Base-by-base conservation (phyloP, 1,284 basidiomycete species). In the Leucocoprinus gongylophorus region DNA sequence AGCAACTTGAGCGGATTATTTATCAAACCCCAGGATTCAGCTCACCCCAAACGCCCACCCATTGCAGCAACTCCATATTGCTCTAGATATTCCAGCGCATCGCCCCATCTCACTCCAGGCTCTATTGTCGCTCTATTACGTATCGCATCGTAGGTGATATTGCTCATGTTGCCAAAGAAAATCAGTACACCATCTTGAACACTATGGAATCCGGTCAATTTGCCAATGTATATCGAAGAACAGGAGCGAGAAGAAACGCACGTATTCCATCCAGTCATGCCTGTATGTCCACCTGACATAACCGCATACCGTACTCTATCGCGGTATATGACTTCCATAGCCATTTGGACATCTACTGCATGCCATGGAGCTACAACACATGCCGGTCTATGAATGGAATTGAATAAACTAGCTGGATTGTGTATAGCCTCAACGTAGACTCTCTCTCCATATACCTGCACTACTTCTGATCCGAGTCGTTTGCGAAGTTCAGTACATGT, bases 211-310 rank as follows among this genome's bases (percentile, higher is more conserved):
- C 51, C 45, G 37, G 28, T 54, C 46, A 28, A 47, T 49, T 33
- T 35, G 28, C 17, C 23, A 29, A 15, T 35, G 10, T 5, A 17
- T 8, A 17, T 7, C n/a, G 15, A 17, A 37, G 35, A 13, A 6
- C 17, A 32, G 5, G 17, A 20, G 10, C 8, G 32, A 35, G 23
- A 20, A 30, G 18, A 40, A 20, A 62, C 69, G 48, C 50, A 71
- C 70, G 60, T 70, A 58, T 72, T 70, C 70, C 70, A 72, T n/a
- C 66, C 69, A 30, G 59, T 61, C 67, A 67, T 67, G 13, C 63
- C 69, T 44, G 64, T 67, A 53, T 72, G 70, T 13, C 68, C 64
- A 12, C 69, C 70, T n/a, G 67, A 63, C 55, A 68, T 69, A 6
- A 72, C 69, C 17, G 69, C 67, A 52, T 69, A 72, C 15, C 58